Conservation (phyloP, 495 filamentous ascomycete species). For the Trypethelium eluteriae region DNA sequence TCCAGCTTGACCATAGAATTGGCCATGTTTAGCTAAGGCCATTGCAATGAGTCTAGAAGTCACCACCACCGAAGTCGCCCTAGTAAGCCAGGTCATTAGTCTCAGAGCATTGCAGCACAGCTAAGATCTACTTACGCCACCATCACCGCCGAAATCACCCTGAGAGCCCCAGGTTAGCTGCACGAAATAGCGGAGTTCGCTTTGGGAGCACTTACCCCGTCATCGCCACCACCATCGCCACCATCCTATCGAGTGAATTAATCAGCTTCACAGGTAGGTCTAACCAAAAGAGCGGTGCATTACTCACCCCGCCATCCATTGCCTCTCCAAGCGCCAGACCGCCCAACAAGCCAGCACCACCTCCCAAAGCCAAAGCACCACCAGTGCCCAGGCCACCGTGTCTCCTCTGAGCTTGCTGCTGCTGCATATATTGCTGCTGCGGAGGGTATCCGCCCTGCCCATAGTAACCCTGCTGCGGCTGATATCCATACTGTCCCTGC, state of each 20-base stretch:
- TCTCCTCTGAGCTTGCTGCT: slow-evolving; percentile 29
- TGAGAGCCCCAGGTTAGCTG: not conserved
- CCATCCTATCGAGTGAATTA: slow-evolving; percentile 12
- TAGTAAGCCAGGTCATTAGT: not conserved
- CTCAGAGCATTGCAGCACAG: not conserved
- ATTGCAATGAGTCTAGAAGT: not conserved
- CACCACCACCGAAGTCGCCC: slow-evolving; percentile 1
- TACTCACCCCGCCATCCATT: slow-evolving; percentile 20
- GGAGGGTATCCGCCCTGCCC: slow-evolving; percentile 26
- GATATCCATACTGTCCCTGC: slow-evolving; percentile 22
- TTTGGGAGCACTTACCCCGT: not conserved
- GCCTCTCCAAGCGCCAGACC: slow-evolving; percentile 24
- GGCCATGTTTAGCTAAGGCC: not conserved
- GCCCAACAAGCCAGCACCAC: slow-evolving; percentile 28
- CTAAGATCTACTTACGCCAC: not conserved
- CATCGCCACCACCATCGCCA: slow-evolving; percentile 17
- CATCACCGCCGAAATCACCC: not conserved
- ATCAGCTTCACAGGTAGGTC: slow-evolving; percentile 10
- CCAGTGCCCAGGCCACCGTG: slow-evolving; percentile 24
- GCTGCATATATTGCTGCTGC: slow-evolving; percentile 36
- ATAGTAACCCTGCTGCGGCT: slow-evolving; percentile 17
- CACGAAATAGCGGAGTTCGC: no score
- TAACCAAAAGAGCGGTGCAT: not conserved
- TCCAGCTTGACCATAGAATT: no score
- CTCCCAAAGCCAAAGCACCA: slow-evolving; percentile 23